These are phyloP conservation scores for Citeromyces hawaiiensis DNA, from an alignment of 1,139 yeast genomes.

Conservation along the genomic window DNA sequence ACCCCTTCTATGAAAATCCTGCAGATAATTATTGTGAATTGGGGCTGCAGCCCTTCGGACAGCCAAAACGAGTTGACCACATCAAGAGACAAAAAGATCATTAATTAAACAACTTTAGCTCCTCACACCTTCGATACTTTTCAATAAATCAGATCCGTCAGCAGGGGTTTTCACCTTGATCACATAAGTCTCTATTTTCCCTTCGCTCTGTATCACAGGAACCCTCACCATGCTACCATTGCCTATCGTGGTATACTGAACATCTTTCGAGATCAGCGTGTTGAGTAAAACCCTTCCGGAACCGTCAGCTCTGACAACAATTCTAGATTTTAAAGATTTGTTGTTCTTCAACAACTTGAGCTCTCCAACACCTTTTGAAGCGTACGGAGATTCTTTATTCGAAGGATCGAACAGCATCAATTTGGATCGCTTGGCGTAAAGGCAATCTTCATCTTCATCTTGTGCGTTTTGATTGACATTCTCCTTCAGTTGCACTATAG, in stretches of 20 bases:
- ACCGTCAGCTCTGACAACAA: conserved; percentile 81
- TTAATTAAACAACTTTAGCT: conserved; percentile 1
- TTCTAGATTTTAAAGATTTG: conserved; percentile 47
- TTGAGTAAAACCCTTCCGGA: conserved; percentile 62
- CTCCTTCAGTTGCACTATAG: conserved; percentile 31
- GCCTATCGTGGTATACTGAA: conserved; percentile 44
- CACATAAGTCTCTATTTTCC: conserved; percentile 46
- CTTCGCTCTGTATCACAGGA: conserved; percentile 26
- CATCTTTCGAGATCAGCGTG: conserved; percentile 33
- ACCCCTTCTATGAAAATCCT: too few relatives aligned
- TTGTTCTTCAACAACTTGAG: conserved; percentile 56
- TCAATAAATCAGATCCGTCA: conserved; percentile 55
- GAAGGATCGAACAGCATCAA: conserved; percentile 46
- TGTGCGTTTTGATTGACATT: conserved; percentile 53
- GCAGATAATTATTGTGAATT: too few relatives aligned
- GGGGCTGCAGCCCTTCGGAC: too few relatives aligned
- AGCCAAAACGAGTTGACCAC: too few relatives aligned
- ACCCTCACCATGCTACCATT: conserved; percentile 38
- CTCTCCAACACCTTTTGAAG: conserved; percentile 68
- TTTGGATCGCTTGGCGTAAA: conserved; percentile 60
- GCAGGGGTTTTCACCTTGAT: conserved; percentile 58
- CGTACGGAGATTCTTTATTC: conserved; percentile 35
- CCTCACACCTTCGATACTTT: conserved; percentile 34
- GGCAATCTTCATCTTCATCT: conserved; percentile 66
- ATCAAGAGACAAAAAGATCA: background rate